Evolutionary conservation across 140 eudicot genomes (phyloP).

Genomic region (Ambrosia hybrid): DNA sequence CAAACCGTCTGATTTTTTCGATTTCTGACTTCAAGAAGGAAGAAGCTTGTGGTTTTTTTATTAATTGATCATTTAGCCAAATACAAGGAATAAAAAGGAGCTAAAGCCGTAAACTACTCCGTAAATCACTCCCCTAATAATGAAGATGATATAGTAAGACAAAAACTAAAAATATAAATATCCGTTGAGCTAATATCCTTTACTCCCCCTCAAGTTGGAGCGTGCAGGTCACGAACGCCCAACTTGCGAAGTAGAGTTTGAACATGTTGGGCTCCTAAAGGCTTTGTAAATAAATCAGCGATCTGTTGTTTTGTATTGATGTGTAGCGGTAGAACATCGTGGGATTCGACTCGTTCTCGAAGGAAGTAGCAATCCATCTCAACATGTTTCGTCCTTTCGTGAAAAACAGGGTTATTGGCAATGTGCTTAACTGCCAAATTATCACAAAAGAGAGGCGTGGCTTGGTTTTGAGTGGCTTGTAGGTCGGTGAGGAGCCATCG

Average conservation of each 20-base stretch:
- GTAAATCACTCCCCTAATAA: background rate
- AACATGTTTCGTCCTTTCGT: background rate
- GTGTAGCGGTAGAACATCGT: background rate
- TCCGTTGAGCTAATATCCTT: background rate
- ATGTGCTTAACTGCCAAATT: background rate
- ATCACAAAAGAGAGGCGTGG: background rate
- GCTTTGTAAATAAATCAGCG: background rate
- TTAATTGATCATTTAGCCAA: no score
- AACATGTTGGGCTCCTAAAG: background rate
- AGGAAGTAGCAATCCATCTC: background rate
- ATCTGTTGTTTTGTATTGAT: background rate
- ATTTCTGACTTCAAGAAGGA: no score
- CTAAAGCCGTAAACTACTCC: no score
- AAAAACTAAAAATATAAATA: background rate
- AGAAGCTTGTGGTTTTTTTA: no score
- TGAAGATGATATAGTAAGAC: background rate
- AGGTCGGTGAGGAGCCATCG: slow-evolving; percentile 1
- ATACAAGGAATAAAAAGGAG: no score
- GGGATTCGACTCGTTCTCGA: slow-evolving; percentile 1
- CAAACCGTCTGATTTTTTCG: no score
- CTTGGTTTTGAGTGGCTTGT: background rate
- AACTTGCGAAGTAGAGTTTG: background rate
- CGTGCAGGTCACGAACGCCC: background rate
- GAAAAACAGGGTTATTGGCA: background rate
- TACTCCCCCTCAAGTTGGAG: background rate